Evolutionary conservation across 148 eudicot species (phyloP), one percentile per base, ranked within the genome.

Genomic region (Nepenthes mirabilis): DNA sequence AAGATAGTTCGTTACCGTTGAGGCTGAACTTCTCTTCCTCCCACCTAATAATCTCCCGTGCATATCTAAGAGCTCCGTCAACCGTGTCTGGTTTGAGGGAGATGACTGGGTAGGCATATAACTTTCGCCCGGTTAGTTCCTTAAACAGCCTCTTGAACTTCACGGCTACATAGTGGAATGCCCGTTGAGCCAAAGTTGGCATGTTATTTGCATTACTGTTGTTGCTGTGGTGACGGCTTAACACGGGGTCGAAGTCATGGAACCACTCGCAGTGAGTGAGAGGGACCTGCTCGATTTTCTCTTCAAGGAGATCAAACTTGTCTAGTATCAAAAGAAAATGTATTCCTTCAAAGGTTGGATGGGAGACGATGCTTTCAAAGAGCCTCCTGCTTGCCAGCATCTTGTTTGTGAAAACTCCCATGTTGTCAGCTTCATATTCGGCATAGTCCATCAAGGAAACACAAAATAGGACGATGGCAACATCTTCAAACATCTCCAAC

Each of bases 201-300:
- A 69, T 72, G 32, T 35, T 67, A 49, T 36, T 61, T 40, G 43
- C 57, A 35, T 50, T 57, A 36, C 58, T 72, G 32, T 64, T 71
- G 13, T 51, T 72, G 59, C 63, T 55, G 7, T 70, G 80, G 11
- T 73, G 74, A 52, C 54, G 66, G 71, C 90, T 94, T 1, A 84
- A 58, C 53, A 94, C 70, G 5, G 99, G 99, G 43, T 77, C 86
- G 66, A 94, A 94, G 74, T 94, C 99, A 57, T 77, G 74, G 34
- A 94, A 94, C 99, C 99, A 94, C 37, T 89, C 99, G 43, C 99
- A 94, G 36, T 66, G 47, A 11, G 76, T 73, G 50, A 94, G 71
- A 43, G 90, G 90, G n/a, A 70, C 73, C 45, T 64, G 84, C 71
- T 89, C 99, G 1, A 94, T 66, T 69, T 89, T 94, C 53, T 89